phyloP scores from a whole-genome alignment of 345 rosid species.

The Melaleuca quinquenervia region DNA sequence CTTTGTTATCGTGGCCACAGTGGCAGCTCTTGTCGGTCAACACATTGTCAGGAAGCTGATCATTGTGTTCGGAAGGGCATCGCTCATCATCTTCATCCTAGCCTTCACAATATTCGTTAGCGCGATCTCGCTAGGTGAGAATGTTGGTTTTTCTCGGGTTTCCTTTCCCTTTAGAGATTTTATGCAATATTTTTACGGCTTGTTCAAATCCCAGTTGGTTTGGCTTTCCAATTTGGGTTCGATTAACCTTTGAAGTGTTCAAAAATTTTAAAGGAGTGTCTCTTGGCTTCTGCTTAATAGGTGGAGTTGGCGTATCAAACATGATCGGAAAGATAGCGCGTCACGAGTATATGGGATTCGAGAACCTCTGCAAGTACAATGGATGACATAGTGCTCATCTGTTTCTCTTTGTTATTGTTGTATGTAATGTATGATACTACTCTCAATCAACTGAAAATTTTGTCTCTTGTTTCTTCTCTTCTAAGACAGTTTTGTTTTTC shows the following conservation, averaged over 20 bases:
- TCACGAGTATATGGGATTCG: conserved; percentile 43
- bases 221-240: background rate
- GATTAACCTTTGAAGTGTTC: background rate
- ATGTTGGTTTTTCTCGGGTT: background rate
- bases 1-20: conserved; percentile 25
- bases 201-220: background rate
- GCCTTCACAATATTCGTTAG: conserved; percentile 37
- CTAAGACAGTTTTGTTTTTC: background rate
- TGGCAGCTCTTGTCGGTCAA: conserved; percentile 38
- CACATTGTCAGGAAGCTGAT: conserved; percentile 29
- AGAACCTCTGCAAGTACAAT: conserved; percentile 30
- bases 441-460: background rate
- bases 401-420: background rate
- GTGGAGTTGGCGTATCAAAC: conserved; percentile 42
- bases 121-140: conserved; percentile 39
- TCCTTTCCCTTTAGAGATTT: background rate
- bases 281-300: conserved; percentile 2
- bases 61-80: conserved; percentile 34
- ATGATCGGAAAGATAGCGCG: conserved; percentile 18
- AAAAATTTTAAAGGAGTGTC: background rate
- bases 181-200: background rate
- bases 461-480: background rate
- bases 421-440: background rate
- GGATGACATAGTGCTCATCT: background rate
- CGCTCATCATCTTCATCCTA: conserved; percentile 40